phyloP scores from a whole-genome alignment of 192 early-diverging fungal species.

The Mortierella claussenii region DNA sequence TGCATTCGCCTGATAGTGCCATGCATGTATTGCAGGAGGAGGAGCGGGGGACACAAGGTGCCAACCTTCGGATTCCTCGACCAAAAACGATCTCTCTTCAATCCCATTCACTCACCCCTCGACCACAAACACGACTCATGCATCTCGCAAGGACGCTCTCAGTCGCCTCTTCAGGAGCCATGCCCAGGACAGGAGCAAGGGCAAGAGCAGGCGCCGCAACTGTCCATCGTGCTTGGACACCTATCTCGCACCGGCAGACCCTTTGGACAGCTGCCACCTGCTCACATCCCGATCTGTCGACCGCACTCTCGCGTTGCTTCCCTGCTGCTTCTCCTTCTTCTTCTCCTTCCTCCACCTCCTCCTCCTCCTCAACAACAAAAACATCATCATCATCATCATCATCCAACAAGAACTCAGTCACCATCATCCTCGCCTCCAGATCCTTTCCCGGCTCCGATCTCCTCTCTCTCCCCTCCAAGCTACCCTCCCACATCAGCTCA shows the following conservation, averaged over 20 bases:
- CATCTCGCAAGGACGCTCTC: background rate
- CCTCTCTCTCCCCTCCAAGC: constrained; percentile 19
- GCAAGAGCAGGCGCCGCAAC: background rate
- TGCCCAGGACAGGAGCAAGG: too few species aligned
- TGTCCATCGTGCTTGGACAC: background rate
- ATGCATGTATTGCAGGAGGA: background rate
- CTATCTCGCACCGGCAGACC: background rate
- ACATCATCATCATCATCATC: background rate
- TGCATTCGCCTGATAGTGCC: background rate
- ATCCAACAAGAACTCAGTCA: constrained; percentile 11
- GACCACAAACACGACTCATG: background rate
- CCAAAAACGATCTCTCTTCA: too few species aligned
- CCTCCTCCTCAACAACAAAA: too few species aligned
- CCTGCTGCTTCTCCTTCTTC: constrained; percentile 1
- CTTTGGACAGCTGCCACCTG: constrained; percentile 45
- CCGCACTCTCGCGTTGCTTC: constrained; percentile 28
- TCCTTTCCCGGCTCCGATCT: constrained; percentile 46
- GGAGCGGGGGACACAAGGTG: too few species aligned
- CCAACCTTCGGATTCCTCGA: too few species aligned
- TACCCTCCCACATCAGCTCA: constrained; percentile 15
- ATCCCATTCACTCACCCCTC: background rate
- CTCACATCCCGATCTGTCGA: constrained; percentile 38
- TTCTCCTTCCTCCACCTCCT: too few species aligned
- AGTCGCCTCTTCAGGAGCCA: too few species aligned
- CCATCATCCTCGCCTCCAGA: constrained; percentile 39